phyloP scores from a whole-genome alignment of 306 rosid genomes.

The Cucurbita pepo region DNA sequence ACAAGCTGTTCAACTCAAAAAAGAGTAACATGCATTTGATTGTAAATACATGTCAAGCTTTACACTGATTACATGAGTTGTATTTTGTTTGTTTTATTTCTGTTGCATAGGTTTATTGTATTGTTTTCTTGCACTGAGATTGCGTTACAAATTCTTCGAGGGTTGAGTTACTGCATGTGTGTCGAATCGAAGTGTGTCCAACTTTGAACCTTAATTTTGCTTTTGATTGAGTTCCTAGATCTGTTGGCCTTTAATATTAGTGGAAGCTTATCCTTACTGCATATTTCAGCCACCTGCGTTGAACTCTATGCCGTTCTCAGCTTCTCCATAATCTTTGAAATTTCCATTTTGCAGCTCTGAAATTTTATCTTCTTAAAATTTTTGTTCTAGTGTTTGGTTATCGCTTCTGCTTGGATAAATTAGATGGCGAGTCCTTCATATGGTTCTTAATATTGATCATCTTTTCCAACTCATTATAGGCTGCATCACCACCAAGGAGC shows the following conservation, averaged over 20 bases:
- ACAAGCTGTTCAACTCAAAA: neutral
- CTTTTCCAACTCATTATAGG: neutral
- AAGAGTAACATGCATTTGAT: neutral
- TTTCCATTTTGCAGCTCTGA: neutral
- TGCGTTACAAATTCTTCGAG: neutral
- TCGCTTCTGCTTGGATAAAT: neutral
- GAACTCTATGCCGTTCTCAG: neutral
- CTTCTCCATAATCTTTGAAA: neutral
- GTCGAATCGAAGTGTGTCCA: neutral
- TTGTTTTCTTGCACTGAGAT: neutral
- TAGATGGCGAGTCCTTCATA: neutral
- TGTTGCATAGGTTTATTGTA: neutral
- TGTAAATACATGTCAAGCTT: neutral
- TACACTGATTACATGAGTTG: neutral
- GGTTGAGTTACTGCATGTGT: neutral
- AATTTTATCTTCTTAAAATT: neutral
- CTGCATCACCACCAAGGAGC: constrained; percentile 10
- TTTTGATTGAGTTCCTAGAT: neutral
- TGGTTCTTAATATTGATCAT: neutral
- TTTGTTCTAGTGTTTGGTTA: neutral
- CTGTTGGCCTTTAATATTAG: neutral
- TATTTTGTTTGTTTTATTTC: neutral
- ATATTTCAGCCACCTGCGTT: neutral
- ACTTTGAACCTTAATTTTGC: neutral
- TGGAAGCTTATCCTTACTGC: neutral